These are phyloP conservation scores for Geotrichum europaeum DNA, from an alignment of 1,139 yeast species.

Conservation along the genomic window DNA sequence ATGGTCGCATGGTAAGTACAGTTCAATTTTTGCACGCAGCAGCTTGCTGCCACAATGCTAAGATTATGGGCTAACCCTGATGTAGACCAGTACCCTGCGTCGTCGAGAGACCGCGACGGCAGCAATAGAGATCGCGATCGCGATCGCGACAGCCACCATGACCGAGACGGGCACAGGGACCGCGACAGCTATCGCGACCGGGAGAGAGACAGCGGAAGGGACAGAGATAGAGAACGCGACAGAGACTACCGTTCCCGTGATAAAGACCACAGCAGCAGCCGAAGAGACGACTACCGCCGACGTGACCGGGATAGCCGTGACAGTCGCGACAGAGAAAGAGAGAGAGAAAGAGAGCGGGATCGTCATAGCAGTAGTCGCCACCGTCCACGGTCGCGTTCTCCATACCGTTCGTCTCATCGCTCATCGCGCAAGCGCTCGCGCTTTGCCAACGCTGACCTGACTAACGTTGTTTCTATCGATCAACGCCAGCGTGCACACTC, in stretches of 20 bases:
- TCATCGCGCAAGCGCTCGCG: slow-evolving; percentile 19
- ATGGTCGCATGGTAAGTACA: background rate
- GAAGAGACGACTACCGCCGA: slow-evolving; percentile 17
- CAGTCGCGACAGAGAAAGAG: slow-evolving; percentile 19
- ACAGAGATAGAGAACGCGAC: slow-evolving; percentile 19
- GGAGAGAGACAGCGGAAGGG: slow-evolving; percentile 15
- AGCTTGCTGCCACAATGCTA: background rate
- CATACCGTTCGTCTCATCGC: slow-evolving; percentile 17
- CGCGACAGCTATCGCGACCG: slow-evolving; percentile 18
- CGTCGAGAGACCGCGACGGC: background rate
- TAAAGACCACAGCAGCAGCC: slow-evolving; percentile 22
- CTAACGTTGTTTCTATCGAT: slow-evolving; percentile 40
- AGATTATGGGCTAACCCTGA: background rate
- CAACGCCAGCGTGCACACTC: slow-evolving; percentile 44
- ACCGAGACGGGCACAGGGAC: slow-evolving; percentile 18
- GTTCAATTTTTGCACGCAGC: background rate
- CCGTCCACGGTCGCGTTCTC: slow-evolving; percentile 19
- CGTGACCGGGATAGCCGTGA: slow-evolving; percentile 20
- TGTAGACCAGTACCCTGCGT: background rate
- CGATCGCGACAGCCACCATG: slow-evolving; percentile 14
- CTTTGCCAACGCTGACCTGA: slow-evolving; percentile 27
- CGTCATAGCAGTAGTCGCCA: slow-evolving; percentile 17
- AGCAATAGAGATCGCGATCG: background rate
- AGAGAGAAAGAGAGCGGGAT: slow-evolving; percentile 18
- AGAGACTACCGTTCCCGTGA: slow-evolving; percentile 22